These are phyloP conservation scores for Ustilago lituana DNA, from an alignment of 1,284 basidiomycete genomes.

Conservation along the genomic window DNA sequence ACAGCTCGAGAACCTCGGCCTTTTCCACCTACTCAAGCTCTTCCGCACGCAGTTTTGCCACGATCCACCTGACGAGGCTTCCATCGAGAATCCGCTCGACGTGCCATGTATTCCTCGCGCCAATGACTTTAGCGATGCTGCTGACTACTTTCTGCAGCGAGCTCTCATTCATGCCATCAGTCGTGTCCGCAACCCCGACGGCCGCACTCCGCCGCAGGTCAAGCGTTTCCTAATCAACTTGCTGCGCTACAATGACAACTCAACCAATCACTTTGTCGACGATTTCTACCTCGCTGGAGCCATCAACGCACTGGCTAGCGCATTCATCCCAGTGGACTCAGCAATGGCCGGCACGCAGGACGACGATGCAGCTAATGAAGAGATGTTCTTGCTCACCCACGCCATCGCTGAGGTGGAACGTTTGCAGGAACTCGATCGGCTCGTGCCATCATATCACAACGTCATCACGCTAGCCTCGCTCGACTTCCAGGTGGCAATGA, in stretches of 20 bases:
- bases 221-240: conserved; percentile 90
- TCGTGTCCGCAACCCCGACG: conserved; percentile 80
- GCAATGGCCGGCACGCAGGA: conserved; percentile 44
- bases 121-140: conserved; percentile 89
- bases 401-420: conserved; percentile 75
- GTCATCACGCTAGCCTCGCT: conserved; percentile 81
- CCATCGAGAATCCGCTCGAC: conserved; percentile 47
- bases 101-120: conserved; percentile 85
- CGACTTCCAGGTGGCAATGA: conserved; percentile 56
- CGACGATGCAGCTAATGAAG: conserved; percentile 50
- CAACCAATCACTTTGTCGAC: conserved; percentile 89
- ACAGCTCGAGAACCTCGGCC: conserved; percentile 82
- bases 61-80: conserved; percentile 56
- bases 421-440: conserved; percentile 90
- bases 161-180: conserved; percentile 83
- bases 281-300: conserved; percentile 88
- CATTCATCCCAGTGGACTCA: conserved; percentile 72
- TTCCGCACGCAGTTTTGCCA: conserved; percentile 90
- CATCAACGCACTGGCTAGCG: conserved; percentile 82
- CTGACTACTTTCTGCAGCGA: conserved; percentile 95
- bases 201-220: conserved; percentile 86
- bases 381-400: conserved; percentile 47
- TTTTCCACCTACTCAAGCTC: conserved; percentile 95
- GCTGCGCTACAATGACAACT: conserved; percentile 93
- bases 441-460: conserved; percentile 95